Percentiles rank a stretch among this genome's conserved stretches.
phyloP scores from a whole-genome alignment of 352 stramenopile species.

The Globisporangium ultimum region DNA sequence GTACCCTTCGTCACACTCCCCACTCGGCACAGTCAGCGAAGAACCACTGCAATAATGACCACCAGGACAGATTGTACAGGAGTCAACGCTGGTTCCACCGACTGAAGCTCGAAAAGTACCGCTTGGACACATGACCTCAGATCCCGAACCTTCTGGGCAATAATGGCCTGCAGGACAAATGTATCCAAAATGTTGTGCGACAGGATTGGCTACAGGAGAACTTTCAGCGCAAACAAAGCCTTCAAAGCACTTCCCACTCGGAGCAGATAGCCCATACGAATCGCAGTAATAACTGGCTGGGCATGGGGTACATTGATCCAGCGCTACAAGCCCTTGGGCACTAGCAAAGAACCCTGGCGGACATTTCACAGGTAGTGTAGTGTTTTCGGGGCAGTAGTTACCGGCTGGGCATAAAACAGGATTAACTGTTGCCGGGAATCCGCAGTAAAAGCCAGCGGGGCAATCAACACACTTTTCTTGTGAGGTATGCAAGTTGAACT shows the following conservation, averaged over 20 bases:
- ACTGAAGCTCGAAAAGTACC: slow-evolving; percentile 49
- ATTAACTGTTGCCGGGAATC: slow-evolving; percentile 40
- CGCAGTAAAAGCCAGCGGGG: slow-evolving; percentile 70
- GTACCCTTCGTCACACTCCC: slow-evolving; percentile 71
- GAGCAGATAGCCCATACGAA: slow-evolving; percentile 53
- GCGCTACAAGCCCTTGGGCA: slow-evolving; percentile 52
- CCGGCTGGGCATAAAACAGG: slow-evolving; percentile 53
- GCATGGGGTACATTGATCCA: slow-evolving; percentile 79
- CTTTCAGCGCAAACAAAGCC: slow-evolving; percentile 56
- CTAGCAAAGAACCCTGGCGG: slow-evolving; percentile 53
- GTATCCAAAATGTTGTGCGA: slow-evolving; percentile 40
- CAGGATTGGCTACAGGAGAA: slow-evolving; percentile 59
- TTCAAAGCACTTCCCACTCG: slow-evolving; percentile 57
- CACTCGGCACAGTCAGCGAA: slow-evolving; percentile 42
- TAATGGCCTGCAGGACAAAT: slow-evolving; percentile 70
- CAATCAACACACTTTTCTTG: slow-evolving; percentile 63
- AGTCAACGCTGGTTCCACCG: slow-evolving; percentile 45
- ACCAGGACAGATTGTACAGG: slow-evolving; percentile 68
- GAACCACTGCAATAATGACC: slow-evolving; percentile 50
- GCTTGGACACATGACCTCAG: slow-evolving; percentile 48
- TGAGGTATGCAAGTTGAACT: slow-evolving; percentile 57
- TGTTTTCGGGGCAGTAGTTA: slow-evolving; percentile 63
- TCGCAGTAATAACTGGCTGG: slow-evolving; percentile 87
- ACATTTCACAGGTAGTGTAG: slow-evolving; percentile 58
- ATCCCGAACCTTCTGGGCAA: slow-evolving; percentile 59